phyloP scores from a whole-genome alignment of 768 basidiomycete genomes.

The Mycena leptocephala region DNA sequence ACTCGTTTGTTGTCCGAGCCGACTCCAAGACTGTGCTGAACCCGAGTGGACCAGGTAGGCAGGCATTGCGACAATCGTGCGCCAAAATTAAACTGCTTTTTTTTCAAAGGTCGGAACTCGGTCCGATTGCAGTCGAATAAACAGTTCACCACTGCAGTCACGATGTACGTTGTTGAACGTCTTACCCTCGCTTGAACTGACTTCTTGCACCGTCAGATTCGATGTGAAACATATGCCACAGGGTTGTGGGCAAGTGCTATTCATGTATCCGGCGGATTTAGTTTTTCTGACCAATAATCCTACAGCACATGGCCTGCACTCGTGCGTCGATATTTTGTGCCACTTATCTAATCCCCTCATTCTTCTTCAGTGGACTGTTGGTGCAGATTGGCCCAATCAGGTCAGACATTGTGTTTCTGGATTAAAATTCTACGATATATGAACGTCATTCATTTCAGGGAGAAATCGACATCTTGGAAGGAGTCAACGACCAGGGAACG shows the following conservation, averaged over 20 bases:
- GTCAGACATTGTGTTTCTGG: conserved; percentile 41
- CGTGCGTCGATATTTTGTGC: neutral
- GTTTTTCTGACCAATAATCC: conserved; percentile 7
- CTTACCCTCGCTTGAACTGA: conserved; percentile 7
- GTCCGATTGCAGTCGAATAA: conserved; percentile 71
- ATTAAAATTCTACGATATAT: neutral
- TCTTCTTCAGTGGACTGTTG: conserved; percentile 66
- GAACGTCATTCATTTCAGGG: conserved; percentile 49
- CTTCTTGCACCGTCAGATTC: conserved; percentile 48
- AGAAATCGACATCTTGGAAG: conserved; percentile 71
- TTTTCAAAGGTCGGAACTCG: conserved; percentile 59
- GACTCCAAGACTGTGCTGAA: conserved; percentile 66
- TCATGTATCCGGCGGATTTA: neutral
- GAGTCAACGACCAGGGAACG: conserved; percentile 70
- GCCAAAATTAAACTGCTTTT: neutral
- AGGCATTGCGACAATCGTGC: neutral
- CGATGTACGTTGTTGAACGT: conserved; percentile 58
- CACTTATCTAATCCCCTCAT: conserved; percentile 6
- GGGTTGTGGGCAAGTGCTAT: conserved; percentile 64
- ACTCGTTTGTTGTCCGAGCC: conserved; percentile 70
- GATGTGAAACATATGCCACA: conserved; percentile 75
- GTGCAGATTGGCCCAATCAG: conserved; percentile 62
- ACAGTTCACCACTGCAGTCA: conserved; percentile 67
- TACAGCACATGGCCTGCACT: conserved; percentile 69
- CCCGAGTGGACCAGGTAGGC: conserved; percentile 63